Conservation (phyloP, 768 basidiomycete species). For the Hypholoma fasciculare region DNA sequence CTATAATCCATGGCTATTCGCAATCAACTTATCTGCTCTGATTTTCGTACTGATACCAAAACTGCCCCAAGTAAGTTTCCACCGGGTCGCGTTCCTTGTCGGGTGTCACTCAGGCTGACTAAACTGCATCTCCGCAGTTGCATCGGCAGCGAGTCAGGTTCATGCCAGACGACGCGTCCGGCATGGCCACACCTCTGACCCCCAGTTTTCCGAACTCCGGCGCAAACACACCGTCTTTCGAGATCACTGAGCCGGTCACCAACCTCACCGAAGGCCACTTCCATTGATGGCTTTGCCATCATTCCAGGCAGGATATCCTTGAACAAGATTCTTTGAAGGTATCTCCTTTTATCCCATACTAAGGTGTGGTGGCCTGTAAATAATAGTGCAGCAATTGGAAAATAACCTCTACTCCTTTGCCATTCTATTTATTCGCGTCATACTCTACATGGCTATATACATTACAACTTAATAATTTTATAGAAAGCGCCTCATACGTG, state of each 20-base stretch:
- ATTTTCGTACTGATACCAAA: slow-evolving; percentile 88
- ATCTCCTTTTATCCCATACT: slow-evolving; percentile 9
- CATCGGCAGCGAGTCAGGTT: slow-evolving; percentile 84
- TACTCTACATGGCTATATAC: slow-evolving; percentile 27
- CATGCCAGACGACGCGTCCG: slow-evolving; percentile 64
- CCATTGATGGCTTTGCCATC: slow-evolving; percentile 18
- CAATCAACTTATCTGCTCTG: slow-evolving; percentile 83
- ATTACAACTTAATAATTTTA: slow-evolving; percentile 30
- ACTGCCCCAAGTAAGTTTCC: slow-evolving; percentile 76
- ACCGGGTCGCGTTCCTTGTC: neutral
- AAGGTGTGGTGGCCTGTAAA: slow-evolving; percentile 27
- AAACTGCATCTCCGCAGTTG: slow-evolving; percentile 44
- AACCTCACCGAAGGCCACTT: slow-evolving; percentile 52
- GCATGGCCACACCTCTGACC: slow-evolving; percentile 65
- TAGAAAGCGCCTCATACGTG: slow-evolving; percentile 22
- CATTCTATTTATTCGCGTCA: slow-evolving; percentile 25
- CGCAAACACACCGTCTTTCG: slow-evolving; percentile 38
- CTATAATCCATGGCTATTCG: slow-evolving; percentile 93
- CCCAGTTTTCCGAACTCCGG: slow-evolving; percentile 59
- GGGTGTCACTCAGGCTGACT: slow-evolving; percentile 6
- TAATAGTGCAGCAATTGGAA: slow-evolving; percentile 27
- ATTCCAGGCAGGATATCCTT: neutral
- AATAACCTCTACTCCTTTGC: slow-evolving; percentile 19
- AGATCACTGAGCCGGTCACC: slow-evolving; percentile 25
- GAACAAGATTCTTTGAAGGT: neutral